Conservation (phyloP, 2,329 filamentous ascomycete species). For the Botrytis aclada region DNA sequence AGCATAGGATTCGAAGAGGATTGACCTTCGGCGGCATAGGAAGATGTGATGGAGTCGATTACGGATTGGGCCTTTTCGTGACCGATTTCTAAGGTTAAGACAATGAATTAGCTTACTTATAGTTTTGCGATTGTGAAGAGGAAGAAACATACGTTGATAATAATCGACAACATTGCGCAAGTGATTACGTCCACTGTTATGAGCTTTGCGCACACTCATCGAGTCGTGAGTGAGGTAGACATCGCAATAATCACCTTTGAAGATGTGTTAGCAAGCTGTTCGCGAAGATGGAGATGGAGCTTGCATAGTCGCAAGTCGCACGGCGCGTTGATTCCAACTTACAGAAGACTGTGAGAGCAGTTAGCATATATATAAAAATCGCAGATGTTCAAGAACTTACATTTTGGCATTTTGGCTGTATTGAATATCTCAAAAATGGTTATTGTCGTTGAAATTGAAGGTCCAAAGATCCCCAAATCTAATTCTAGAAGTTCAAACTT, state of each 20-base stretch:
- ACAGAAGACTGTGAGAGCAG: conserved; percentile 63
- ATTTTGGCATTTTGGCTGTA: conserved; percentile 73
- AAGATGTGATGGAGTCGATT: conserved; percentile 95
- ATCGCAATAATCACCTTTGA: conserved; percentile 90
- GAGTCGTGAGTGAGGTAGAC: conserved; percentile 99
- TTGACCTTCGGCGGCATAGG: conserved; percentile 92
- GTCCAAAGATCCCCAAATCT: conserved; percentile 20
- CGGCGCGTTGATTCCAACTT: conserved; percentile 40
- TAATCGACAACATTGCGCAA: conserved; percentile 97
- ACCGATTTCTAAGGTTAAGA: conserved; percentile 71
- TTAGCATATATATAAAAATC: conserved; percentile 37
- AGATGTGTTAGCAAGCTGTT: conserved; percentile 22
- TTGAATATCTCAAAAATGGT: conserved; percentile 8
- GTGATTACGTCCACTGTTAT: conserved; percentile 96
- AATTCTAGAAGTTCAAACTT: conserved; percentile 16
- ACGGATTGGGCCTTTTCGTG: conserved; percentile 98
- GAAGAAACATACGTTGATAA: conserved; percentile 71
- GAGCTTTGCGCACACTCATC: conserved; percentile 98
- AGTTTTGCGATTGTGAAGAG: neutral
- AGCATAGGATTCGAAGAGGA: conserved; percentile 82
- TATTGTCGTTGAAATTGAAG: conserved; percentile 13
- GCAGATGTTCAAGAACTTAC: conserved; percentile 52
- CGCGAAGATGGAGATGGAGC: conserved; percentile 2
- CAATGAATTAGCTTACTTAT: neutral
- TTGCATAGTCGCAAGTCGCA: conserved; percentile 8